phyloP scores from a whole-genome alignment of 2,329 filamentous ascomycete species.

The Meredithiella fracta region DNA sequence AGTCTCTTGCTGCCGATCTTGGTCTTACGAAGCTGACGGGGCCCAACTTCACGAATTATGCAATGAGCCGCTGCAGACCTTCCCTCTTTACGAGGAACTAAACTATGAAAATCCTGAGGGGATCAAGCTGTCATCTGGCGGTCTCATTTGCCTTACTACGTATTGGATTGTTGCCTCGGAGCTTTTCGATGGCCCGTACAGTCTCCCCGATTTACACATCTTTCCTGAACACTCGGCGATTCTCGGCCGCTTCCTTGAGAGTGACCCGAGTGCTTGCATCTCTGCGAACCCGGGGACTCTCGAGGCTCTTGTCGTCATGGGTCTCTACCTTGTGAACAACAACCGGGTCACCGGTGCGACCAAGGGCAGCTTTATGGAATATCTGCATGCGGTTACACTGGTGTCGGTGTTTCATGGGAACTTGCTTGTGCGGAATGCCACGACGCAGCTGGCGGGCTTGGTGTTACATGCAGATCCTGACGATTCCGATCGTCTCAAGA shows the following conservation, averaged over 20 bases:
- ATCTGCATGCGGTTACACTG: conserved; percentile 43
- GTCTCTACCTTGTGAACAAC: conserved; percentile 40
- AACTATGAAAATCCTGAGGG: conserved; percentile 31
- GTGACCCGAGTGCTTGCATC: conserved; percentile 33
- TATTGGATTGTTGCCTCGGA: conserved; percentile 48
- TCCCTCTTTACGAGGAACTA: conserved; percentile 31
- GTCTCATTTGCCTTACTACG: conserved; percentile 40
- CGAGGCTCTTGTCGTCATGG: conserved; percentile 43
- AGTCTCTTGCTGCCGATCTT: conserved; percentile 48
- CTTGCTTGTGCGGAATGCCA: conserved; percentile 37
- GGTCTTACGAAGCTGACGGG: conserved; percentile 32
- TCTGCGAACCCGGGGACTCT: conserved; percentile 35
- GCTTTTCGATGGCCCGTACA: conserved; percentile 40
- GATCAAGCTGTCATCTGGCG: conserved; percentile 42
- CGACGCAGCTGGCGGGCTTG: conserved; percentile 34
- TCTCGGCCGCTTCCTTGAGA: conserved; percentile 35
- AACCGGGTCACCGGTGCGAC: conserved; percentile 25
- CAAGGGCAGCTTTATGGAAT: conserved; percentile 36
- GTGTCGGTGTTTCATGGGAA: conserved; percentile 40
- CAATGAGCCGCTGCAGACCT: conserved; percentile 25
- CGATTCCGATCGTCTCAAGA: conserved; percentile 40
- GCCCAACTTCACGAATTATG: conserved; percentile 31
- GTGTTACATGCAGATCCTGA: conserved; percentile 43
- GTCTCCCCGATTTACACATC: conserved; percentile 36
- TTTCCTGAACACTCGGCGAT: conserved; percentile 44